Evolutionary conservation across 768 basidiomycete genomes (phyloP).

Genomic region (Favolaschia claudopus): DNA sequence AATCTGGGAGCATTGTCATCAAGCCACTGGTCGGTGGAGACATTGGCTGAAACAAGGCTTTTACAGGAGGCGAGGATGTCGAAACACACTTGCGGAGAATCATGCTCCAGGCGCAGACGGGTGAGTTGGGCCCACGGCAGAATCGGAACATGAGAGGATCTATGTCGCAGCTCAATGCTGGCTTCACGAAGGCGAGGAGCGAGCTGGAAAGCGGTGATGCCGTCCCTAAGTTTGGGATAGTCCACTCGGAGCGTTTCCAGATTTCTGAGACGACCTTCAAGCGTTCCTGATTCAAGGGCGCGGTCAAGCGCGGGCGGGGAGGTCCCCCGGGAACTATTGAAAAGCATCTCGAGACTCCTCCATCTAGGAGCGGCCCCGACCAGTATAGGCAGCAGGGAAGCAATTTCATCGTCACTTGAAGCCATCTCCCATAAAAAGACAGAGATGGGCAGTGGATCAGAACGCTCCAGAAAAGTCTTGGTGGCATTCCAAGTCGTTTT

Average conservation of each 20-base stretch:
- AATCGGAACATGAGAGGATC: background rate
- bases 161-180: background rate
- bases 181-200: constrained; percentile 6
- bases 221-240: no score
- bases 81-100: constrained; percentile 5
- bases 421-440: background rate
- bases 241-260: background rate
- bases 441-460: background rate
- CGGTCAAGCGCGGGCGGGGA: background rate
- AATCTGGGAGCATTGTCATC: background rate
- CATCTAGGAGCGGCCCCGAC: background rate
- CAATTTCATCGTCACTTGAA: background rate
- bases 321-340: background rate
- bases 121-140: constrained; percentile 19
- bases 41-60: background rate
- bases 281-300: background rate
- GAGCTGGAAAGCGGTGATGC: background rate
- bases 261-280: background rate
- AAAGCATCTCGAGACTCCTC: background rate
- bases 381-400: background rate
- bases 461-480: constrained; percentile 5
- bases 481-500: background rate
- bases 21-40: constrained; percentile 7
- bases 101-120: background rate
- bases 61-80: constrained; percentile 6